phyloP scores from a whole-genome alignment of 192 early-diverging fungal species.

The Coemansia sp. region DNA sequence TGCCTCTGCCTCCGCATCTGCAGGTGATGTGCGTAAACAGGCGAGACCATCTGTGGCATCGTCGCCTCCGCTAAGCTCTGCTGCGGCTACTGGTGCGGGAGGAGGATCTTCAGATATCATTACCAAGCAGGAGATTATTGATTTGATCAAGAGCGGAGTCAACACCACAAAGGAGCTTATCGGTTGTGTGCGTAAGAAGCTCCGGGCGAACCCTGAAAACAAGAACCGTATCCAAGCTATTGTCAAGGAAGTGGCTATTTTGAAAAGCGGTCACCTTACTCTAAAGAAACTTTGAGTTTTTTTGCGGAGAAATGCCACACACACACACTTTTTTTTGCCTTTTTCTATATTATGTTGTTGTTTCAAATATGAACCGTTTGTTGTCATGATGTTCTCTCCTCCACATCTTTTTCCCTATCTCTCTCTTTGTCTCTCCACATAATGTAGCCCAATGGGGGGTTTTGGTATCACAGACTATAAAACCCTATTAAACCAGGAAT shows the following conservation, averaged over 20 bases:
- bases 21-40: conserved; percentile 10
- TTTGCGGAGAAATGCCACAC: not conserved
- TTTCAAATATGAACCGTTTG: no score
- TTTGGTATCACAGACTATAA: no score
- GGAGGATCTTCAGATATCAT: conserved; percentile 53
- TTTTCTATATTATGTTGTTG: conserved; percentile 2
- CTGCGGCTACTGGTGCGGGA: conserved; percentile 9
- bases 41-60: conserved; percentile 10
- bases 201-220: conserved; percentile 55
- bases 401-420: no score
- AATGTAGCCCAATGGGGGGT: no score
- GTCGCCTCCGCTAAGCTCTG: conserved; percentile 1
- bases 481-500: no score
- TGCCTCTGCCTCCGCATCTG: not conserved
- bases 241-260: conserved; percentile 44
- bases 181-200: conserved; percentile 57
- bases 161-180: conserved; percentile 66
- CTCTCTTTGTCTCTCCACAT: no score
- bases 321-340: no score
- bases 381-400: no score
- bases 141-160: conserved; percentile 54
- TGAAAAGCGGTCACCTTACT: conserved; percentile 24
- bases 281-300: conserved; percentile 29
- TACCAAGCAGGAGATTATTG: conserved; percentile 65
- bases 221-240: conserved; percentile 32